Percentiles rank a stretch among this genome's conserved stretches.
Evolutionary conservation across 2,329 filamentous ascomycete genomes (phyloP).

Genomic region (Thelonectria blattea): DNA sequence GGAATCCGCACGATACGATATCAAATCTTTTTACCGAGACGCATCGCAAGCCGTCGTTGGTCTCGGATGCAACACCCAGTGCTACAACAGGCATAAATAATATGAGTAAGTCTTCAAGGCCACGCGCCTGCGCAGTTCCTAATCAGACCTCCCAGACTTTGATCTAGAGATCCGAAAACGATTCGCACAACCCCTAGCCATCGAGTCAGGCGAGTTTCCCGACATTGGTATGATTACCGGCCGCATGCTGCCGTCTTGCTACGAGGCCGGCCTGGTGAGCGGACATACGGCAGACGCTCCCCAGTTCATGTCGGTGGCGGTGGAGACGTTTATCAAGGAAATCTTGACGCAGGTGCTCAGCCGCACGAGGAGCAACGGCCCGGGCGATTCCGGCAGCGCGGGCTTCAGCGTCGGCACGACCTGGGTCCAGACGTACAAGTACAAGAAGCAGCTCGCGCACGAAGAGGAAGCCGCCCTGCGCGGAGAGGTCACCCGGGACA

Average conservation of each 20-base stretch:
- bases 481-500: constrained; percentile 78
- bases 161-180: constrained; percentile 72
- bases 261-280: constrained; percentile 66
- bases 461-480: constrained; percentile 77
- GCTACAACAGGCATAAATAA: constrained; percentile 76
- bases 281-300: constrained; percentile 67
- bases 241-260: constrained; percentile 72
- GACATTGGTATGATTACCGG: constrained; percentile 67
- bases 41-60: constrained; percentile 51
- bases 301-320: constrained; percentile 68
- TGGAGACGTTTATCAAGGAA: constrained; percentile 72
- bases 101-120: constrained; percentile 66
- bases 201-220: constrained; percentile 73
- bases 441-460: constrained; percentile 72
- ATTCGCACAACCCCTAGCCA: constrained; percentile 66
- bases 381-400: constrained; percentile 65
- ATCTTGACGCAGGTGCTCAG: constrained; percentile 67
- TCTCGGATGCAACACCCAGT: constrained; percentile 69
- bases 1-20: constrained; percentile 61
- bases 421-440: constrained; percentile 81
- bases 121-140: constrained; percentile 17
- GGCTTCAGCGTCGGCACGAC: constrained; percentile 69
- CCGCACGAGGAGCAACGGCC: constrained; percentile 69
- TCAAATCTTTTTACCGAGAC: constrained; percentile 59
- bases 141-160: constrained; percentile 55